These are phyloP conservation scores for Tremella mesenterica DNA, from an alignment of 768 basidiomycete species.

Conservation along the genomic window DNA sequence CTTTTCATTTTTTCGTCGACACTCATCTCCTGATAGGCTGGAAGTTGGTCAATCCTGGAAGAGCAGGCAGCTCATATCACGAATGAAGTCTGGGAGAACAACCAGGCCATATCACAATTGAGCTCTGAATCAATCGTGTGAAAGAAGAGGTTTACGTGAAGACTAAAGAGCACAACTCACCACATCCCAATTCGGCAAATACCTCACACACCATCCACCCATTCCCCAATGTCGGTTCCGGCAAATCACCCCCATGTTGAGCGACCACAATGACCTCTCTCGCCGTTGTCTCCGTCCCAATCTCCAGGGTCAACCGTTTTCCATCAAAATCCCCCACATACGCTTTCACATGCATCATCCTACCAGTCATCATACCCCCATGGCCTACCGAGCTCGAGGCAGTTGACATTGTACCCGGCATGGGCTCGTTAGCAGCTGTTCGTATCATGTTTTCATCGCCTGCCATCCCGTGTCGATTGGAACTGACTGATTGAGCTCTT, in stretches of 20 bases:
- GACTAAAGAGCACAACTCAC: slow-evolving; percentile 47
- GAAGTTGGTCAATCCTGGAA: too few relatives aligned
- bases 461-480: slow-evolving; percentile 6
- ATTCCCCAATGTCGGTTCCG: slow-evolving; percentile 48
- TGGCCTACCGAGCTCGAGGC: not conserved
- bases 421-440: slow-evolving; percentile 2
- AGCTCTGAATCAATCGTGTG: too few relatives aligned
- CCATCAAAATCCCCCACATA: slow-evolving; percentile 21
- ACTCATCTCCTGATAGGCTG: too few relatives aligned
- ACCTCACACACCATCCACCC: slow-evolving; percentile 88
- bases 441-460: slow-evolving; percentile 14
- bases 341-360: slow-evolving; percentile 9
- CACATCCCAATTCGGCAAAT: slow-evolving; percentile 85
- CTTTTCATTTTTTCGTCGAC: too few relatives aligned
- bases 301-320: slow-evolving; percentile 55
- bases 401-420: not conserved
- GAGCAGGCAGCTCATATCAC: too few relatives aligned
- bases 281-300: slow-evolving; percentile 60
- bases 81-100: too few relatives aligned
- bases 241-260: slow-evolving; percentile 58
- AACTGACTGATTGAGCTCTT: slow-evolving; percentile 3
- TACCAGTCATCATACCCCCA: not conserved
- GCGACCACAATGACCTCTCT: slow-evolving; percentile 63
- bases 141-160: not conserved
- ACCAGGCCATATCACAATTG: too few relatives aligned